Percentiles rank a stretch among this genome's conserved stretches.
Evolutionary conservation across 805 yeast genomes (phyloP).

Genomic region (Ogataea nitratoaversa): DNA sequence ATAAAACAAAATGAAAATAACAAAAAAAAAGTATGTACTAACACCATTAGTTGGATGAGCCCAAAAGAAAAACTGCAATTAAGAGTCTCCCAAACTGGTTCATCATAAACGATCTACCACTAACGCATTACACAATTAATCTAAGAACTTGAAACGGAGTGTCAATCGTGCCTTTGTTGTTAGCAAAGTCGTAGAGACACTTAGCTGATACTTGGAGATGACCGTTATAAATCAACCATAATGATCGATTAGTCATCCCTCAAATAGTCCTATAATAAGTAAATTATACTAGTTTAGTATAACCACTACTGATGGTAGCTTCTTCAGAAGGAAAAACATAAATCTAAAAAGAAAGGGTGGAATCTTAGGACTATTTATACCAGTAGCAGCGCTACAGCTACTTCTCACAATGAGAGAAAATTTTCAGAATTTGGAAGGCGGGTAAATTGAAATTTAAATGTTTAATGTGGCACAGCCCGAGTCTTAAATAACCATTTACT

Average conservation of each 20-base stretch:
- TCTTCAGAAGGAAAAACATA: constrained; percentile 25
- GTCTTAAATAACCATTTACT: too few species aligned
- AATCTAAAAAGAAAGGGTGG: background rate
- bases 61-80: constrained; percentile 26
- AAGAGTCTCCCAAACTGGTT: constrained; percentile 22
- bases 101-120: constrained; percentile 29
- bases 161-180: constrained; percentile 68
- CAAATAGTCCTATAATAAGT: constrained; percentile 46
- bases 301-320: constrained; percentile 74
- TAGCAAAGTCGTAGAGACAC: constrained; percentile 64
- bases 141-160: constrained; percentile 80
- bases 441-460: too few species aligned
- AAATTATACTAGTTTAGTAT: constrained; percentile 67
- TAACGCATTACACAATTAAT: constrained; percentile 36
- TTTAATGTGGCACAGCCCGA: too few species aligned
- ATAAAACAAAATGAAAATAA: background rate
- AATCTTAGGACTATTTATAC: constrained; percentile 6
- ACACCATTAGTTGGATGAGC: constrained; percentile 44
- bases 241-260: constrained; percentile 38
- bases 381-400: too few species aligned
- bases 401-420: constrained; percentile 5
- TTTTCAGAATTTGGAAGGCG: too few species aligned
- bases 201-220: constrained; percentile 51
- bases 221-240: constrained; percentile 31
- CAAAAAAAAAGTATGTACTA: constrained; percentile 38